Evolutionary conservation across 1,139 yeast genomes (phyloP).

Genomic region (Blastobotrys elegans): DNA sequence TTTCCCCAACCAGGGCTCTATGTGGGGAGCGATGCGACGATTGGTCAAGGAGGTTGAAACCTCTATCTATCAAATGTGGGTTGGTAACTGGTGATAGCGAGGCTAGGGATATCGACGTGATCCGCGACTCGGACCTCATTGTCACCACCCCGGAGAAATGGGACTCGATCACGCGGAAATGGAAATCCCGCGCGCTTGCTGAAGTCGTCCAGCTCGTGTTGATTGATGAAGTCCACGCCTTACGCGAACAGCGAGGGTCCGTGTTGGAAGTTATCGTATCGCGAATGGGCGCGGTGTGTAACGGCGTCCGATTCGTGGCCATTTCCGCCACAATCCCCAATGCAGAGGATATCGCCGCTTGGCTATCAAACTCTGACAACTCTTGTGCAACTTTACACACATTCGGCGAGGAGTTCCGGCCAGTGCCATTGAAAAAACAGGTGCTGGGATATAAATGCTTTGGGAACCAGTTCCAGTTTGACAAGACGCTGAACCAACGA

Average conservation of each 20-base stretch:
- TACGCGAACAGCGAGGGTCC: slow-evolving; percentile 4
- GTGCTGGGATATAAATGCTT: slow-evolving; percentile 79
- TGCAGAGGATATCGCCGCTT: slow-evolving; percentile 4
- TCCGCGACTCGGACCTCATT: slow-evolving; percentile 1
- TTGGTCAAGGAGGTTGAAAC: slow-evolving; percentile 2
- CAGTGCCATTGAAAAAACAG: slow-evolving; percentile 87
- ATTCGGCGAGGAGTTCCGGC: slow-evolving; percentile 88
- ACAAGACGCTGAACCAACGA: slow-evolving; percentile 2
- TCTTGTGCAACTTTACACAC: slow-evolving; percentile 40
- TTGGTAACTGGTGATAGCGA: slow-evolving; percentile 5
- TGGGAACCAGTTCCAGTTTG: slow-evolving; percentile 9
- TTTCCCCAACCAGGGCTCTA: slow-evolving; percentile 1
- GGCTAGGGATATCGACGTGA: background rate
- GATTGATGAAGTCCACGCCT: slow-evolving; percentile 9
- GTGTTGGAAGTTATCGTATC: slow-evolving; percentile 7
- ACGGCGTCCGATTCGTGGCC: slow-evolving; percentile 3
- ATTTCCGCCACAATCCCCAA: slow-evolving; percentile 6
- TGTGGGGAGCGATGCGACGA: slow-evolving; percentile 5
- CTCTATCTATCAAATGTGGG: background rate
- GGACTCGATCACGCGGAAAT: slow-evolving; percentile 7
- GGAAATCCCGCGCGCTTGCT: slow-evolving; percentile 4
- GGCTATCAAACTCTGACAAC: slow-evolving; percentile 67
- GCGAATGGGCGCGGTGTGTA: slow-evolving; percentile 6
- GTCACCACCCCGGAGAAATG: slow-evolving; percentile 10
- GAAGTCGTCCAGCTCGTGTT: slow-evolving; percentile 1